Evolutionary conservation across 306 rosid genomes (phyloP), one percentile per base, ranked within the genome.

Genomic region (Vigna unguiculata): DNA sequence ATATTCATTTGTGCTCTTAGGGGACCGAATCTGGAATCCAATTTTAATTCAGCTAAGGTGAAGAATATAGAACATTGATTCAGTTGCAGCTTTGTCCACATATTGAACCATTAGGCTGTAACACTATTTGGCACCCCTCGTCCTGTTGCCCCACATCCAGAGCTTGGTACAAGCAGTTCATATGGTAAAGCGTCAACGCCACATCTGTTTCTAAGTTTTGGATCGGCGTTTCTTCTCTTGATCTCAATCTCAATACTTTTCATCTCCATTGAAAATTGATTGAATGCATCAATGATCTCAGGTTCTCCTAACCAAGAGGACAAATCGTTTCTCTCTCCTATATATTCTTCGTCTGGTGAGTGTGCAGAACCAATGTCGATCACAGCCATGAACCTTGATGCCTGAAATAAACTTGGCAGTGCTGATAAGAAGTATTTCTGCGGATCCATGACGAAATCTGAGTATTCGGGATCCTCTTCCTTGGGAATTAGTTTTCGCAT

Each of bases 111-210:
- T 67, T 43, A 82, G 30, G 72, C 75, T 59, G 88, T 80, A 38
- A 32, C 75, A 77, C 89, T 85, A 38, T 85, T 85, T 41, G 86
- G 89, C 19, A 85, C 85, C 32, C 86, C 86, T 72, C 83, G 68
- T 64, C 89, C 84, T 6, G 86, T 85, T 69, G 79, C 77, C 55
- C 83, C 81, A 32, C 19, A 11, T 46, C 75, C 86, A 9, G 89
- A 83, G 46, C 83, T 77, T 17, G 89, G 89, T 20, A 86, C 78
- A 7, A 83, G 87, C 62, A 69, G 24, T 67, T 86, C 87, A 67
- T 71, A 78, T 48, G 86, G 82, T 54, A 78, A 53, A 72, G 68
- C 78, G 22, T 83, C 78, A 63, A 41, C 73, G 16, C 82, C 87
- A 57, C 78, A 76, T 69, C 81, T 64, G 71, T 76, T 86, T 61